phyloP scores from a whole-genome alignment of 176 grass and related monocot species.

The Otatea glauca region DNA sequence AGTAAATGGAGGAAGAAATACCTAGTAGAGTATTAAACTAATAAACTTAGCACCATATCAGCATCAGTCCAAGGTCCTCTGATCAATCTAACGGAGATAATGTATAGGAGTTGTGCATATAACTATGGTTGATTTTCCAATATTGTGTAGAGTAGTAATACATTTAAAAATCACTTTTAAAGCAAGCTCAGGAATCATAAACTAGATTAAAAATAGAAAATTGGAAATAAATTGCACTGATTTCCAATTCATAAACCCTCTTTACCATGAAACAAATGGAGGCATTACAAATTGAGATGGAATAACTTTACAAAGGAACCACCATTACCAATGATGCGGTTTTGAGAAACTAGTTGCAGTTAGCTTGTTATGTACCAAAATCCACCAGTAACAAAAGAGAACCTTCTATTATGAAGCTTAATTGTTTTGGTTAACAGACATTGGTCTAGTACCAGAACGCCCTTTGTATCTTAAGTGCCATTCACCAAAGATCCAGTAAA shows the following conservation, averaged over 20 bases:
- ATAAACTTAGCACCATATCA: not conserved
- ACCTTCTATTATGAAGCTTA: conserved; percentile 4
- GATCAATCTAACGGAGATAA: not conserved
- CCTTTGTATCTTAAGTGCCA: not conserved
- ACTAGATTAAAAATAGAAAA: not conserved
- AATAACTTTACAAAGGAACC: not conserved
- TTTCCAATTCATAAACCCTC: conserved; percentile 5
- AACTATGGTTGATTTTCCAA: not conserved
- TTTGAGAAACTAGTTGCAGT: conserved; percentile 5
- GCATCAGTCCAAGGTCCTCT: not conserved
- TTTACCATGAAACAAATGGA: conserved; percentile 23
- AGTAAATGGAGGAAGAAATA: conserved; percentile 17
- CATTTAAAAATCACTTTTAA: not conserved
- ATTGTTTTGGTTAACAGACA: not conserved
- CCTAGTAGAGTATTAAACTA: not conserved
- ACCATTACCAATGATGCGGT: not conserved
- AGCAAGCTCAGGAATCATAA: not conserved
- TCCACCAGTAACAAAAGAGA: conserved; percentile 6
- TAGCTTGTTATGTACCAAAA: conserved; percentile 13
- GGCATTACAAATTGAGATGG: not conserved
- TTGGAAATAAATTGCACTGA: not conserved
- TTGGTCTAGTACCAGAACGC: conserved; percentile 15
- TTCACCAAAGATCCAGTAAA: conserved; percentile 22
- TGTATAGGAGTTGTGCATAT: not conserved
- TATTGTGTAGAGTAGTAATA: not conserved